These are phyloP conservation scores for Sanghuangporus baumii DNA, from an alignment of 1,284 basidiomycete genomes.

Conservation along the genomic window DNA sequence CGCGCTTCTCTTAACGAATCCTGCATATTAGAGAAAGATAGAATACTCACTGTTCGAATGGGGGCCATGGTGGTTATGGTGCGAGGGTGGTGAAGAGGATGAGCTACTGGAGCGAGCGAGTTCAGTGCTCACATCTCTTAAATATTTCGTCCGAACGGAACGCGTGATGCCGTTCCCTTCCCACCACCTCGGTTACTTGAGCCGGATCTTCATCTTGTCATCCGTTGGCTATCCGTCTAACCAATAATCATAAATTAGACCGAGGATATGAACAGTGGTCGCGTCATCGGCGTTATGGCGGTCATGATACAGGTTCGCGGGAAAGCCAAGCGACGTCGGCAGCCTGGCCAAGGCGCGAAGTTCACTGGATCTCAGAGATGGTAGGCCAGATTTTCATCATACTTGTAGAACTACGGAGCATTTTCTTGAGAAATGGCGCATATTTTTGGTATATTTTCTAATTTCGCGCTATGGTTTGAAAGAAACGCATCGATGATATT, in stretches of 20 bases:
- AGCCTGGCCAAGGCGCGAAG: background rate
- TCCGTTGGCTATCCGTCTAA: background rate
- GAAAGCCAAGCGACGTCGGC: background rate
- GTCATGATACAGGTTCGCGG: background rate
- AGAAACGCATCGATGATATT: too few relatives aligned
- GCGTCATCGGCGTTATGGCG: background rate
- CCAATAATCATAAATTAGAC: background rate
- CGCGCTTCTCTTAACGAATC: background rate
- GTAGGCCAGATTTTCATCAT: too few relatives aligned
- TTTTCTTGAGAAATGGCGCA: too few relatives aligned
- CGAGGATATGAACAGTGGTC: background rate
- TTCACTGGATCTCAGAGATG: background rate
- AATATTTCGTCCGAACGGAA: background rate
- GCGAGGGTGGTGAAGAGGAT: background rate
- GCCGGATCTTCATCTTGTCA: background rate
- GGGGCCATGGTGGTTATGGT: constrained; percentile 43
- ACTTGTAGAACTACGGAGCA: too few relatives aligned
- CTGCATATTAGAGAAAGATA: background rate
- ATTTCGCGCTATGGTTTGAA: too few relatives aligned
- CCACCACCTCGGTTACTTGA: background rate
- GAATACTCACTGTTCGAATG: constrained; percentile 45
- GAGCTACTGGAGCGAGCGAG: background rate
- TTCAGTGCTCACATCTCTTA: background rate
- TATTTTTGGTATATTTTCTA: too few relatives aligned
- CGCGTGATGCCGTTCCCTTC: background rate